Evolutionary conservation across 495 filamentous ascomycete genomes (phyloP), one percentile per base, ranked within the genome.

Genomic region (Darksidea phi): DNA sequence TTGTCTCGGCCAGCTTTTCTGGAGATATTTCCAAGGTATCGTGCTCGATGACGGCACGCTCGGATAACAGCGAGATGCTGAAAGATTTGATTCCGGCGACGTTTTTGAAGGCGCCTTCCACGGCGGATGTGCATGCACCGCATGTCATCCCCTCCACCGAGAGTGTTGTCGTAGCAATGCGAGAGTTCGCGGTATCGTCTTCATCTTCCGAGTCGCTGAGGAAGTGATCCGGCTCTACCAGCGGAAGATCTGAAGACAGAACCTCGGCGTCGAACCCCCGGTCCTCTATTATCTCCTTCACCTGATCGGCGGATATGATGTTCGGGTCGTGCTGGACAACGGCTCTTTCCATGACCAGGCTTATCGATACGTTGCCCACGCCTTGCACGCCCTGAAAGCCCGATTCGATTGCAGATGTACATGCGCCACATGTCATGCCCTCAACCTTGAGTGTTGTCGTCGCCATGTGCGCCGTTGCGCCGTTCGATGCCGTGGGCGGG

Each of bases 101-200:
- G 55, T 80, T 75, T 57, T 80, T 84, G 75, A 96, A 88, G 10
- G 85, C 88, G 48, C 86, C 82, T 73, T 97, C 90, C 18, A 98
- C 83, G 0, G 92, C 90, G 49, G 90, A 89, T 7, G 92, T 96
- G 69, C 93, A 98, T 34, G 93, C 91, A 43, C 92, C 92, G 70
- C 93, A 97, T 6, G 94, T 97, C 94, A 98, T 98, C 24, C 94
- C 94, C 64, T 91, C 88, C n/a, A 97, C 86, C 17, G 89, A 86
- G 43, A 97, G 75, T 0, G 89, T 98, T 10, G 91, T 97, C 4
- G 81, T 85, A 8, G 85, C 85, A 17, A 83, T 58, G 15, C 51
- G 54, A 32, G 32, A 36, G 20, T 63, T 65, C 2, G 41, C 32
- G n/a, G 41, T 49, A 28, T 54, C 46, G 18, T 60, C 50, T 32